These are phyloP conservation scores for Aspergillus tamarii DNA, from an alignment of 2,329 filamentous ascomycete genomes.

Conservation along the genomic window DNA sequence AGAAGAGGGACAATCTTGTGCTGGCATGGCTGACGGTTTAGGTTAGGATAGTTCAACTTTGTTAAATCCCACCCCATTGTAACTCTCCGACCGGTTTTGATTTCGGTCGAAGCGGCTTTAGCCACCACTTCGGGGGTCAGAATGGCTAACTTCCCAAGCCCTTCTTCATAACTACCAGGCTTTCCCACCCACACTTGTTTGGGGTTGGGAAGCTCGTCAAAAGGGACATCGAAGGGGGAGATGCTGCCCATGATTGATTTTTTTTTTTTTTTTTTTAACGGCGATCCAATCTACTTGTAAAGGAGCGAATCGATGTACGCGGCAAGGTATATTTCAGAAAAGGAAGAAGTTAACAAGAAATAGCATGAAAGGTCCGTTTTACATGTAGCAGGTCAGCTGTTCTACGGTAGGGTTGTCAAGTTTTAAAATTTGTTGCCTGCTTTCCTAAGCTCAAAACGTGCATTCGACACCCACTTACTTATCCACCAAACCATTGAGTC, in stretches of 20 bases:
- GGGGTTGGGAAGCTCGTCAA: constrained; percentile 53
- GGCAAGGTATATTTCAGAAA: neutral
- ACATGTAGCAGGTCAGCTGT: neutral
- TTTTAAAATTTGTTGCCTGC: neutral
- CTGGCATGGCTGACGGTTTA: constrained; percentile 54
- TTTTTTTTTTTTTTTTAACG: neutral
- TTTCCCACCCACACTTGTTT: constrained; percentile 53
- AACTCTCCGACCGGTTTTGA: constrained; percentile 55
- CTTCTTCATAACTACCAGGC: constrained; percentile 54
- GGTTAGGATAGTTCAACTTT: constrained; percentile 59
- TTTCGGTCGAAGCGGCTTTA: constrained; percentile 53
- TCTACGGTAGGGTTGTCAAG: neutral
- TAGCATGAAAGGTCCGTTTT: neutral
- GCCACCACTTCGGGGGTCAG: constrained; percentile 58
- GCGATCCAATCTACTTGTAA: neutral
- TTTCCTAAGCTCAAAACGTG: no score
- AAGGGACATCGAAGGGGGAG: constrained; percentile 37
- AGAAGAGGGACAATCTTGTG: constrained; percentile 56
- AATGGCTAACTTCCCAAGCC: constrained; percentile 54
- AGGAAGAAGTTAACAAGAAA: neutral
- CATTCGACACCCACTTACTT: neutral
- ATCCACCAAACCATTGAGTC: neutral
- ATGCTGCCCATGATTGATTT: neutral
- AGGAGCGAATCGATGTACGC: no score
- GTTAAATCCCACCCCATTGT: constrained; percentile 60